phyloP scores from a whole-genome alignment of 1,284 basidiomycete genomes.

The Singerocomus inundabilis region DNA sequence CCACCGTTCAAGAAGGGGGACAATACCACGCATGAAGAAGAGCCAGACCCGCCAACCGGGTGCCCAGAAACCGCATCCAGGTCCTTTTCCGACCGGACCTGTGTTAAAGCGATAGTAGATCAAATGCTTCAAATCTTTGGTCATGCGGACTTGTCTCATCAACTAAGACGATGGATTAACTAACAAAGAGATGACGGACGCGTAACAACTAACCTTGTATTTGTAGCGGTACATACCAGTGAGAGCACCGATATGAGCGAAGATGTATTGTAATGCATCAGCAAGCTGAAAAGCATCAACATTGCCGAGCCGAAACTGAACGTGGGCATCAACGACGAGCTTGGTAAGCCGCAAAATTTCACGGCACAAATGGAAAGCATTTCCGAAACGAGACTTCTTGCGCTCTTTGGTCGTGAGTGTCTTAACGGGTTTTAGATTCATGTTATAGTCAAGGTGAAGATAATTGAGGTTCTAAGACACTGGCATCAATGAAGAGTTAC shows the following conservation, averaged over 20 bases:
- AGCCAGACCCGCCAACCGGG: slow-evolving; percentile 99
- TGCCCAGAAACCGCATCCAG: slow-evolving; percentile 99
- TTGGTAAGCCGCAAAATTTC: slow-evolving; percentile 98
- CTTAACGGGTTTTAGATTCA: slow-evolving; percentile 98
- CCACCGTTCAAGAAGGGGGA: slow-evolving; percentile 96
- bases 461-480: slow-evolving; percentile 85
- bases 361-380: slow-evolving; percentile 97
- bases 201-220: slow-evolving; percentile 74
- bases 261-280: slow-evolving; percentile 97
- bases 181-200: background rate
- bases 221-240: slow-evolving; percentile 99
- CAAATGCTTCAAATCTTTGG: slow-evolving; percentile 98
- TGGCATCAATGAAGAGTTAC: background rate
- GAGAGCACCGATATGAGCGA: slow-evolving; percentile 95
- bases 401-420: slow-evolving; percentile 99
- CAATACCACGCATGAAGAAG: slow-evolving; percentile 99
- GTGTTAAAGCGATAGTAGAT: slow-evolving; percentile 99
- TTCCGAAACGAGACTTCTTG: slow-evolving; percentile 99
- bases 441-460: slow-evolving; percentile 90
- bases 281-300: slow-evolving; percentile 99
- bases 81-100: slow-evolving; percentile 98
- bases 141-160: slow-evolving; percentile 99
- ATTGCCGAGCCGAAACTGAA: slow-evolving; percentile 97
- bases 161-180: slow-evolving; percentile 46
- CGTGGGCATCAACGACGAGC: slow-evolving; percentile 97